These are phyloP conservation scores for Aureobasidium sp. DNA, from an alignment of 2,329 filamentous ascomycete genomes.

Conservation along the genomic window DNA sequence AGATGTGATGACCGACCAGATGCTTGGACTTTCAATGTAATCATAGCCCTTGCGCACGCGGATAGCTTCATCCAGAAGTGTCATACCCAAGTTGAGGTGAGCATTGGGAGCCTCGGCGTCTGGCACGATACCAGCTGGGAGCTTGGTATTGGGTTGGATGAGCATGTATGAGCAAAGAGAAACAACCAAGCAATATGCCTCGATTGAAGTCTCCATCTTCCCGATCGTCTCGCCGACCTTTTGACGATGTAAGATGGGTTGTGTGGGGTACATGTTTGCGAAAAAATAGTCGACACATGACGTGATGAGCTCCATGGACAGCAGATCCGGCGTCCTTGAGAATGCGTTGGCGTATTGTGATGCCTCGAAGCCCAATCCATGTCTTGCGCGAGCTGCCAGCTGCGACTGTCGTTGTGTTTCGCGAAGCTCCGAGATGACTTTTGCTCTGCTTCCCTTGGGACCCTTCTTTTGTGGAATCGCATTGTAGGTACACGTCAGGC, in stretches of 20 bases:
- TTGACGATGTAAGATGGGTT: slow-evolving; percentile 51
- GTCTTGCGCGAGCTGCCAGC: slow-evolving; percentile 33
- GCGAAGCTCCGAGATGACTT: slow-evolving; percentile 56
- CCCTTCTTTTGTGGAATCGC: slow-evolving; percentile 59
- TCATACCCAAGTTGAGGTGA: slow-evolving; percentile 43
- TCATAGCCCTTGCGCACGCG: slow-evolving; percentile 51
- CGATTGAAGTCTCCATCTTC: slow-evolving; percentile 45
- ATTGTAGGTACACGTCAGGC: slow-evolving; percentile 57
- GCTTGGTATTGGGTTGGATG: slow-evolving; percentile 42
- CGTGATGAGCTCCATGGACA: slow-evolving; percentile 44
- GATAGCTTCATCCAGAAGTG: slow-evolving; percentile 53
- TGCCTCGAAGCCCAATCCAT: slow-evolving; percentile 35
- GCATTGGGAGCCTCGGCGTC: slow-evolving; percentile 44
- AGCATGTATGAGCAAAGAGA: slow-evolving; percentile 46
- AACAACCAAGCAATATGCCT: slow-evolving; percentile 53
- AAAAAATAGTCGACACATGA: slow-evolving; percentile 56
- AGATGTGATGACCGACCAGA: slow-evolving; percentile 54
- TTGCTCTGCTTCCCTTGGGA: slow-evolving; percentile 55
- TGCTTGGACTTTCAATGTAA: slow-evolving; percentile 50
- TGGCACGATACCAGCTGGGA: slow-evolving; percentile 33
- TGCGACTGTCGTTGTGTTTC: slow-evolving; percentile 44
- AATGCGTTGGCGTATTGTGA: slow-evolving; percentile 35
- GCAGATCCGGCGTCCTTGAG: slow-evolving; percentile 43
- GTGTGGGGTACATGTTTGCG: slow-evolving; percentile 56
- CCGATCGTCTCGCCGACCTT: slow-evolving; percentile 48